Base-by-base conservation (phyloP, 441 rosid genomes). In the Geranium incanum region DNA sequence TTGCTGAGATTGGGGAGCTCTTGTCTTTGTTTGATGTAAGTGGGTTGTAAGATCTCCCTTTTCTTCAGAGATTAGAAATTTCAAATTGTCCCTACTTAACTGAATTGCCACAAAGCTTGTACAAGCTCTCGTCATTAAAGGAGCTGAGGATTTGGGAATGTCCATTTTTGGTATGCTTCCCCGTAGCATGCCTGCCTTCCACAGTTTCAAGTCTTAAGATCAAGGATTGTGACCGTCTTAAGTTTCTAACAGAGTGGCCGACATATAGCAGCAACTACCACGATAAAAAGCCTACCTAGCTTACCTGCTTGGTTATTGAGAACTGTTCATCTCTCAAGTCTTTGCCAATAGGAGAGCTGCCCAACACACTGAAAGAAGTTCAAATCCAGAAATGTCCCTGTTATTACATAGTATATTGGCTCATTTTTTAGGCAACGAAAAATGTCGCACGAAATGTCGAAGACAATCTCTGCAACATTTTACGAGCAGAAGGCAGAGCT, bases 51-150 rank as follows among this genome's bases (percentile, higher is more conserved):
- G 50, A 66, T 23, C 68, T 75, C 13, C 3, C 65, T 71, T 75
- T 59, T 43, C 74, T 75, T 59, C 67, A 67, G 48, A 52, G 64
- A 12, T 1, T 75, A 64, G 71, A 67, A 67, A 48, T 72, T 77
- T 63, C 67, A 0, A 39, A 4, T 7, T 77, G 80, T 72, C 69
- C 48, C n/a, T 70, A 9, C 33, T 73, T 79, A 45, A 71, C 68
- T 70, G 38, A 63, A 19, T 69, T 80, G 71, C 83, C 83, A 0
- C 65, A 62, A 13, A 41, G 39, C 9, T 43, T 75, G 69, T 64
- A 65, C 57, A 12, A 67, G 12, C 74, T 72, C 18, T 69, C 38
- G 0, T 23, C 75, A 4, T 70, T 76, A 0, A 59, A 55, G 67
- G 71, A 67, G 71, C 33, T 79, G 69, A 68, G 59, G 60, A 55